Conservation (phyloP, 2,329 filamentous ascomycete species). For the Phyllosticta capitalensis region DNA sequence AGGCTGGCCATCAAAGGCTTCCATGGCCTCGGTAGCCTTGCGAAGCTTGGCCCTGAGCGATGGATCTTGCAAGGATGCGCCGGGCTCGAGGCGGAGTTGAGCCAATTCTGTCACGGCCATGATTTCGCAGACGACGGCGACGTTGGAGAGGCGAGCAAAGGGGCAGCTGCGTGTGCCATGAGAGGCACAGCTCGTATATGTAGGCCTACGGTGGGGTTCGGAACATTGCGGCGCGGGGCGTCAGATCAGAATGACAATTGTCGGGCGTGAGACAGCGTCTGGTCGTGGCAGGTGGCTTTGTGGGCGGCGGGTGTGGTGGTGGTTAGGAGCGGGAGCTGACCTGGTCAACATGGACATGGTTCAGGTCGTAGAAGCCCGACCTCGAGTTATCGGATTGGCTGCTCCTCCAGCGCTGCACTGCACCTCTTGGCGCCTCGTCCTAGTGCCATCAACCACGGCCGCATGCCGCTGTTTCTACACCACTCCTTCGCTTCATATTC, state of each 20-base stretch:
- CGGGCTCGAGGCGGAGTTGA: slow-evolving; percentile 28
- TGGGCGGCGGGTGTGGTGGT: neutral
- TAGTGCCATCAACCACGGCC: neutral
- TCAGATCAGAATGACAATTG: neutral
- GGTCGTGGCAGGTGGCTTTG: neutral
- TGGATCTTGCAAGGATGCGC: slow-evolving; percentile 15
- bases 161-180: neutral
- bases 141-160: neutral
- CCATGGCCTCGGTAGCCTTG: slow-evolving; percentile 29
- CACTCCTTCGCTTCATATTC: neutral
- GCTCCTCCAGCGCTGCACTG: neutral
- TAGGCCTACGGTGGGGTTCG: neutral
- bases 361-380: too few species aligned
- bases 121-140: neutral
- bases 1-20: slow-evolving; percentile 25
- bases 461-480: neutral
- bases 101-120: slow-evolving; percentile 40
- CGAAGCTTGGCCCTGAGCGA: slow-evolving; percentile 23
- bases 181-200: neutral
- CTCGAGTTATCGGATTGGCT: neutral
- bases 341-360: neutral
- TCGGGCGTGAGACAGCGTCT: neutral
- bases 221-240: neutral
- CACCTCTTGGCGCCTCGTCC: neutral
- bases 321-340: too few species aligned